Percentiles rank a stretch among this genome's conserved stretches.
Conservation (phyloP, 1,139 yeast species). For the Hemisphaericaspora xylanilytica region DNA sequence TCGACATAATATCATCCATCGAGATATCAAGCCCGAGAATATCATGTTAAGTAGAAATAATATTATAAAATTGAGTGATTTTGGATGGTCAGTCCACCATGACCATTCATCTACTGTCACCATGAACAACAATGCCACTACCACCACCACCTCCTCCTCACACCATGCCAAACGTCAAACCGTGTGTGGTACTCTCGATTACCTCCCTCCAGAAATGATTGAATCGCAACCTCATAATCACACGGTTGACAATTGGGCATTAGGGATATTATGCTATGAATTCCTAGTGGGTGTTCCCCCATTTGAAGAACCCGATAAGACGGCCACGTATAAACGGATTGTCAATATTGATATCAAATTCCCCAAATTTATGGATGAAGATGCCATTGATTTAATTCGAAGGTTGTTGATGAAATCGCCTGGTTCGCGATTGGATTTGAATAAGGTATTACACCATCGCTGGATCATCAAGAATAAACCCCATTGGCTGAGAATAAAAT, state of each 20-base stretch:
- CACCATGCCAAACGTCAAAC: constrained; percentile 70
- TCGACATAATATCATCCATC: constrained; percentile 73
- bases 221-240: constrained; percentile 78
- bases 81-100: constrained; percentile 84
- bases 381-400: constrained; percentile 74
- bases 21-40: constrained; percentile 93
- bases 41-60: constrained; percentile 73
- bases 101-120: constrained; percentile 10
- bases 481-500: constrained; percentile 36
- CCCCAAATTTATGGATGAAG: constrained; percentile 66
- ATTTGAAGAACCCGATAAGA: constrained; percentile 76
- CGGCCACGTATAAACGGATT: constrained; percentile 76
- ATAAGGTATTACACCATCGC: constrained; percentile 68
- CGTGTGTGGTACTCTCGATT: constrained; percentile 93
- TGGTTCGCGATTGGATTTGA: constrained; percentile 56
- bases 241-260: constrained; percentile 87
- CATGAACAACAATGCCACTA: neutral
- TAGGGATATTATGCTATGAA: constrained; percentile 86
- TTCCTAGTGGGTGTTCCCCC: constrained; percentile 88
- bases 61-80: constrained; percentile 79
- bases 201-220: constrained; percentile 94
- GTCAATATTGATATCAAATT: constrained; percentile 71
- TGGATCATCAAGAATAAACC: constrained; percentile 73
- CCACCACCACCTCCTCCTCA: neutral
- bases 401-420: constrained; percentile 67